Base-by-base conservation (phyloP, 495 filamentous ascomycete species). In the Penicillium ochrochloron region DNA sequence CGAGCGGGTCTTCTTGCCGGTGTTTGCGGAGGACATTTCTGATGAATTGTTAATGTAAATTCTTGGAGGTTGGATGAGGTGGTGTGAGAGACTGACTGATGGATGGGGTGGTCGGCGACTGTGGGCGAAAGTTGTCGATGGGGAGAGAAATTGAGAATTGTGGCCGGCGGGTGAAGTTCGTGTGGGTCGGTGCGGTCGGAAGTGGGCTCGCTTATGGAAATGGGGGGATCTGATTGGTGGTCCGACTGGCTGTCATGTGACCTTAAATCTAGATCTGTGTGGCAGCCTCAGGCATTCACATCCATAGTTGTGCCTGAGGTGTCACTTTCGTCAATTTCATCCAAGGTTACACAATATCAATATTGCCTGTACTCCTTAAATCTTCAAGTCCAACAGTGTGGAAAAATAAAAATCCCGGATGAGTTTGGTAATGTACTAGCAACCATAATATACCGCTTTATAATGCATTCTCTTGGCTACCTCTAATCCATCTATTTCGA, bases 1-100 rank as follows among this genome's bases (percentile, higher is more conserved):
- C 77, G 93, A 97, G 76, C 94, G 91, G 72, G 82, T 74, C 75
- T 83, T 83, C 89, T 96, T 96, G 79, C 83, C 86, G 70, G 85
- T 71, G 60, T 76, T 73, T 71, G 75, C 73, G 77, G 86, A 86
- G 83, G 90, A 90, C 91, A 93, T 94, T 86, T 85, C 85, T 89
- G 74, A 37, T 54, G n/a, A 19, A 31, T 15, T 60, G 70, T 76
- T 70, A 69, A 31, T 34, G 27, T 8, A 37, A 5, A 35, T 31
- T 42, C 11, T 23, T 51, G 12, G 27, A 17, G 15, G 39, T 25
- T 34, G 12, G 44, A 48, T 37, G 46, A 7, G 23, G 6, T 12
- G n/a, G 10, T 17, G 21, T 8, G 50, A 19, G 29, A 46, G 62
- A 14, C 31, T 53, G 51, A 80, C 79, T 77, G 66, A 80, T 77